phyloP scores from a whole-genome alignment of 2,329 filamentous ascomycete species.

The Phaeophleospora eucalypticola region DNA sequence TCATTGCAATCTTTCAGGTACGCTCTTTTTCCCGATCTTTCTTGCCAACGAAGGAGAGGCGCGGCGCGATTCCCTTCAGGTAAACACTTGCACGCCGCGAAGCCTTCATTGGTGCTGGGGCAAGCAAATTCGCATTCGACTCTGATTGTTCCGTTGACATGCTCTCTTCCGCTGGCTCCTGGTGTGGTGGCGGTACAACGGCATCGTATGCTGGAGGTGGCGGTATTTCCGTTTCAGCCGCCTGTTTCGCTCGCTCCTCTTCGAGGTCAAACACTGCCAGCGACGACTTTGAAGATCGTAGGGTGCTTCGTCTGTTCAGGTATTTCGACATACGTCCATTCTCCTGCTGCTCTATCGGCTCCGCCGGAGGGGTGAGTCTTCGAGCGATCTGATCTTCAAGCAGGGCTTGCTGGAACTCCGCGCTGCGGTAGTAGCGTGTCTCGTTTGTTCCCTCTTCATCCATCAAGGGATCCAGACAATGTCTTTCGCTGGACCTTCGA shows the following conservation, averaged over 20 bases:
- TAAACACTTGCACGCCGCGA: too few species aligned
- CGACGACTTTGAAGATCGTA: constrained; percentile 11
- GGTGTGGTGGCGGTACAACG: background rate
- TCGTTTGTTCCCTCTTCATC: constrained; percentile 13
- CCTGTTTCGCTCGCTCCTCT: constrained; percentile 1
- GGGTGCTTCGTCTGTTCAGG: constrained; percentile 4
- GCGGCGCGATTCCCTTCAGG: background rate
- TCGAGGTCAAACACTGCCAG: constrained; percentile 11
- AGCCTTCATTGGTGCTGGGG: too few species aligned
- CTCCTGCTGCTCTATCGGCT: constrained; percentile 1
- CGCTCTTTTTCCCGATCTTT: too few species aligned
- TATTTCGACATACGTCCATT: constrained; percentile 8
- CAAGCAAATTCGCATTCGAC: background rate
- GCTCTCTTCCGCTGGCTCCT: too few species aligned
- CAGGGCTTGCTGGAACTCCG: constrained; percentile 19
- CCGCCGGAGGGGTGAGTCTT: constrained; percentile 3
- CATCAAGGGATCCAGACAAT: constrained; percentile 7
- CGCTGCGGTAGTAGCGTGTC: constrained; percentile 17
- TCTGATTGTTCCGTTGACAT: background rate
- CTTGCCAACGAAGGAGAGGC: background rate
- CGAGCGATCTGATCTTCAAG: constrained; percentile 14
- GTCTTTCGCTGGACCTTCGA: constrained; percentile 11
- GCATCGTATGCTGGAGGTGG: background rate
- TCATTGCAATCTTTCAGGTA: too few species aligned
- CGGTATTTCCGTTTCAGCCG: background rate